phyloP scores from a whole-genome alignment of 2,329 filamentous ascomycete genomes.

The Neonectria ditissima region DNA sequence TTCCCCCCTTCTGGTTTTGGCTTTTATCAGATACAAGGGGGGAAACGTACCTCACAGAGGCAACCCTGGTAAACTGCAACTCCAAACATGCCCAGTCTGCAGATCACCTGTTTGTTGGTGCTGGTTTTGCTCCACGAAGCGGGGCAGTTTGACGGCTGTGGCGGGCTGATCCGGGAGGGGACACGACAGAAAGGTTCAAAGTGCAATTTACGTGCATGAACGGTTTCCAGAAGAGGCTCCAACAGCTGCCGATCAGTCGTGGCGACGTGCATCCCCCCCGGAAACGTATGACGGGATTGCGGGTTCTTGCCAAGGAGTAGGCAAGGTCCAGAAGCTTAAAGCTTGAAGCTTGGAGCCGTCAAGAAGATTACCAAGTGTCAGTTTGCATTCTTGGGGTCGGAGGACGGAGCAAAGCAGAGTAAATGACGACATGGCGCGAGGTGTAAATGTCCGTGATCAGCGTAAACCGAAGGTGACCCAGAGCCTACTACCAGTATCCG shows the following conservation, averaged over 20 bases:
- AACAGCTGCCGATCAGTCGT: slow-evolving; percentile 8
- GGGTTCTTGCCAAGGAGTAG: slow-evolving; percentile 3
- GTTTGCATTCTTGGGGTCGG: neutral
- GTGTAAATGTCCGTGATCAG: neutral
- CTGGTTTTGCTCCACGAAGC: slow-evolving; percentile 6
- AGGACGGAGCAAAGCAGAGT: neutral
- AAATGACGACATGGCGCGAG: neutral
- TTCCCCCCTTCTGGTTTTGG: neutral
- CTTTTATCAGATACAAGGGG: neutral
- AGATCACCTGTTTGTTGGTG: neutral
- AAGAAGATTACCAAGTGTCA: neutral
- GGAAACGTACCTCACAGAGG: neutral
- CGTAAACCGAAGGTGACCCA: neutral
- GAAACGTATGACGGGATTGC: neutral
- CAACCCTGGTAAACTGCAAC: neutral
- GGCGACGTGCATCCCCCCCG: neutral
- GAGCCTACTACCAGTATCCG: neutral
- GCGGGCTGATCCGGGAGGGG: slow-evolving; percentile 16
- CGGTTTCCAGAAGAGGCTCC: slow-evolving; percentile 10
- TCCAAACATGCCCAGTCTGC: neutral
- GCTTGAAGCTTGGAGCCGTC: neutral
- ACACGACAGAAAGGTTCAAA: neutral
- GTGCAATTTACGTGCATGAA: slow-evolving; percentile 17
- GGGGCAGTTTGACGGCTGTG: slow-evolving; percentile 14
- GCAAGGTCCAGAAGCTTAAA: neutral